phyloP scores from a whole-genome alignment of 2,329 filamentous ascomycete genomes.

The Xylaria sp. region DNA sequence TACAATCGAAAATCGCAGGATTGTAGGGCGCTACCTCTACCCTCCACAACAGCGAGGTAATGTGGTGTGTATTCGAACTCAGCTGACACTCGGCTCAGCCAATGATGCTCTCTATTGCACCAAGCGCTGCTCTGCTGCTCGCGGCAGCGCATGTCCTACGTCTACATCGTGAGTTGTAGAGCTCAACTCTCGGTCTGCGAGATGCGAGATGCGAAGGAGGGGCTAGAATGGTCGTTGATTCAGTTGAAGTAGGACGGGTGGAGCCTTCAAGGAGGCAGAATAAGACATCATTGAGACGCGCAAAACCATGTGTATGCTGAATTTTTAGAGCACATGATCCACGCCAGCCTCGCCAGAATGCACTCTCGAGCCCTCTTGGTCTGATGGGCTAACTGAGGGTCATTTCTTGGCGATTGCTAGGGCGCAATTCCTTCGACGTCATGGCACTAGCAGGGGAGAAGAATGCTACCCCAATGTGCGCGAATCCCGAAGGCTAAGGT shows the following conservation, averaged over 20 bases:
- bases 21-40: not conserved
- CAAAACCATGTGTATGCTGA: not conserved
- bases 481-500: not conserved
- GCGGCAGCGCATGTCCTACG: not conserved
- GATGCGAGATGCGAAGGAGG: not conserved
- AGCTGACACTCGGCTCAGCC: slow-evolving; percentile 6
- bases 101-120: not conserved
- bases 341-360: not conserved
- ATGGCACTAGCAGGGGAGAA: not conserved
- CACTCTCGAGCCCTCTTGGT: not conserved
- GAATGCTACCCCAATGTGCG: not conserved
- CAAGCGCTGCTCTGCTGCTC: not conserved
- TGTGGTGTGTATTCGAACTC: not conserved
- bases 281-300: not conserved
- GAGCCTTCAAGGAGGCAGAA: not conserved
- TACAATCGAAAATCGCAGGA: not conserved
- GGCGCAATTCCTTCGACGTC: not conserved
- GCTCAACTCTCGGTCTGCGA: slow-evolving; percentile 4
- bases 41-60: not conserved
- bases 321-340: not conserved
- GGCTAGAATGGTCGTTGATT: not conserved
- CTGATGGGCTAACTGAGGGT: not conserved
- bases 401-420: not conserved
- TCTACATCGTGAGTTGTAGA: not conserved
- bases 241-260: not conserved